Percentiles rank a stretch among this genome's conserved stretches.
Conservation (phyloP, 2,329 filamentous ascomycete species). For the Trichoderma brevicompactum region DNA sequence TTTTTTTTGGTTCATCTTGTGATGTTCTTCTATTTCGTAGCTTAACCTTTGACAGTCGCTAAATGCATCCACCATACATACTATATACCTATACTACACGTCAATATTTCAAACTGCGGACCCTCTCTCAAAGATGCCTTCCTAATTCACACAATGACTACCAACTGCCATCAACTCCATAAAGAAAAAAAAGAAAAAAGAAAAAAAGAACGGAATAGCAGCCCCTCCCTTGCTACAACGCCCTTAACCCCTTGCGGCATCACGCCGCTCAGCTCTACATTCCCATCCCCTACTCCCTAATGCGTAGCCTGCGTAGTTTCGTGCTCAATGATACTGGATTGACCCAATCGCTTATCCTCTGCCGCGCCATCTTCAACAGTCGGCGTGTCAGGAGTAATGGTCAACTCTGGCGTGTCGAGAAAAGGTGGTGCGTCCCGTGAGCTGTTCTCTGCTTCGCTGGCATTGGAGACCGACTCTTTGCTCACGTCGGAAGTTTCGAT, state of each 20-base stretch:
- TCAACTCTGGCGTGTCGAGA: constrained; percentile 48
- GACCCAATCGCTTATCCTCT: constrained; percentile 52
- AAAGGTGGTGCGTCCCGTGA: constrained; percentile 8
- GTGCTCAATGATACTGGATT: constrained; percentile 38
- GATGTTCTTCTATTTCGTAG: constrained; percentile 22
- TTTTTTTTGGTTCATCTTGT: constrained; percentile 4
- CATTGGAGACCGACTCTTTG: constrained; percentile 3
- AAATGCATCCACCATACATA: constrained; percentile 15
- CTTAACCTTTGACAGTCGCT: constrained; percentile 5
- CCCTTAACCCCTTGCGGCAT: not conserved
- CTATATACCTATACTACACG: constrained; percentile 16
- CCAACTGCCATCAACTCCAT: not conserved
- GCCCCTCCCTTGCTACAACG: not conserved
- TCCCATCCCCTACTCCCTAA: not conserved
- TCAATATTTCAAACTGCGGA: constrained; percentile 1
- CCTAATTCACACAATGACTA: constrained; percentile 1
- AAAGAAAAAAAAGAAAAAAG: not conserved
- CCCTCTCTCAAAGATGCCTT: not conserved
- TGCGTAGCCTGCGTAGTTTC: constrained; percentile 3
- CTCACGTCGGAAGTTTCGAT: constrained; percentile 12
- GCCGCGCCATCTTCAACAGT: constrained; percentile 41
- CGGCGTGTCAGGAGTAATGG: constrained; percentile 57
- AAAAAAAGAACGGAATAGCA: not conserved
- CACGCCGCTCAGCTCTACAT: not conserved
- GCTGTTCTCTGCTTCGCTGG: not conserved